Conservation (phyloP, 1,139 yeast species). For the Saccharomyces pastorianus region DNA sequence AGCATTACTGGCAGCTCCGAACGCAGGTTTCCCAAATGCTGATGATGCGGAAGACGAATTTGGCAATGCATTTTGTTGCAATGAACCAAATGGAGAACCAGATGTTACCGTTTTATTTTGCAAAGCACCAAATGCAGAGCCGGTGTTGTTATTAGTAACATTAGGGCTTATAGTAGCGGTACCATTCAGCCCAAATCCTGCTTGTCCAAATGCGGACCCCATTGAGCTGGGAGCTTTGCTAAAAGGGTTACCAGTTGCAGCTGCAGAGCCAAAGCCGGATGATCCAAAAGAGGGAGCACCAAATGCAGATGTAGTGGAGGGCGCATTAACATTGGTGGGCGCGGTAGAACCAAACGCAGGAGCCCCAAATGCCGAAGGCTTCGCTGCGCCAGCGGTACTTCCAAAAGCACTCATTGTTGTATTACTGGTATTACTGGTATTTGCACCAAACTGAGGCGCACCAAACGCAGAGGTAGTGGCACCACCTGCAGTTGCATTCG, state of each 20-base stretch:
- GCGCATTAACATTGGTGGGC: slow-evolving; percentile 6
- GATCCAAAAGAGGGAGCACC: slow-evolving; percentile 14
- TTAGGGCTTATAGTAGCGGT: slow-evolving; percentile 3
- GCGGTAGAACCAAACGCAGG: slow-evolving; percentile 16
- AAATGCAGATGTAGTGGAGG: slow-evolving; percentile 9
- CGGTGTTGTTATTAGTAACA: not conserved
- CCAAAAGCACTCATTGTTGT: slow-evolving; percentile 17
- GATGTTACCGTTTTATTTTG: slow-evolving; percentile 1
- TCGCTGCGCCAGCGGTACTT: not conserved
- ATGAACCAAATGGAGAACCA: slow-evolving; percentile 9
- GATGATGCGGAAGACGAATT: not conserved
- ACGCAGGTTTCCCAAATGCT: slow-evolving; percentile 13
- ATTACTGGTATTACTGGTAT: not conserved
- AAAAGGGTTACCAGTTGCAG: not conserved
- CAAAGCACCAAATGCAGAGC: slow-evolving; percentile 9
- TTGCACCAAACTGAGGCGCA: slow-evolving; percentile 22
- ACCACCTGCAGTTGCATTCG: not conserved
- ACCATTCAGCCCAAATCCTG: slow-evolving; percentile 3
- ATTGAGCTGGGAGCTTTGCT: not conserved
- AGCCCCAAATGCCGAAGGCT: slow-evolving; percentile 21
- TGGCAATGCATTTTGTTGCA: not conserved
- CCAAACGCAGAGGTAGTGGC: slow-evolving; percentile 14
- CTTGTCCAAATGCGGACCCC: not conserved
- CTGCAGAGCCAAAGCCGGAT: slow-evolving; percentile 3
- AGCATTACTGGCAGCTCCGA: slow-evolving; percentile 4